A percentile compares a stretch with the other conserved stretches of the same genome.
Conservation (phyloP, 2,329 filamentous ascomycete species). For the Pyrenochaeta sp. region DNA sequence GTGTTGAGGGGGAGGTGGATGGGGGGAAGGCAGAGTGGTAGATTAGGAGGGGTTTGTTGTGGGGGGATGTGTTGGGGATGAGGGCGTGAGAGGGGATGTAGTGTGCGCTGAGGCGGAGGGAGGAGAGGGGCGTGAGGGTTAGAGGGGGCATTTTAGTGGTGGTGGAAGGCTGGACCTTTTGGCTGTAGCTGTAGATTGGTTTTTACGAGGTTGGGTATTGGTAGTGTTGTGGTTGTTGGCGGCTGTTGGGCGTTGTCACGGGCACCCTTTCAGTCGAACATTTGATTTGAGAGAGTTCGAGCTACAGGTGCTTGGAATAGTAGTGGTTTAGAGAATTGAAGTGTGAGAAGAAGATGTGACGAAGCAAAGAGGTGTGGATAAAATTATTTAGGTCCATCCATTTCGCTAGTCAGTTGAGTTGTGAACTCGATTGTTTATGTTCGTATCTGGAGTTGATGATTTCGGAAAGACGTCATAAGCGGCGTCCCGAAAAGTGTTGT, state of each 20-base stretch:
- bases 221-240: not conserved
- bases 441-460: not conserved
- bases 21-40: constrained; percentile 68
- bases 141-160: constrained; percentile 21
- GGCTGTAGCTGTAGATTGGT: not conserved
- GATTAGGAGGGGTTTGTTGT: constrained; percentile 70
- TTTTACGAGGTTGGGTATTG: not conserved
- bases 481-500: not conserved
- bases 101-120: constrained; percentile 66
- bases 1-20: constrained; percentile 55
- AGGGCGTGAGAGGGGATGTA: constrained; percentile 65
- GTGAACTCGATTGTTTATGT: not conserved
- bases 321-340: not conserved
- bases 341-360: not conserved
- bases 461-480: constrained; percentile 13
- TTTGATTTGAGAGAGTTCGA: not conserved
- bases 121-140: constrained; percentile 55
- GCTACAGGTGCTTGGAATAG: not conserved
- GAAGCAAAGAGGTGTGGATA: too few relatives aligned
- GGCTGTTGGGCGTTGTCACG: not conserved
- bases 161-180: too few relatives aligned
- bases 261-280: not conserved
- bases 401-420: not conserved
- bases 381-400: not conserved
- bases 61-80: constrained; percentile 71